Evolutionary conservation across 2,329 filamentous ascomycete genomes (phyloP).

Genomic region (Sporothrix pallida): DNA sequence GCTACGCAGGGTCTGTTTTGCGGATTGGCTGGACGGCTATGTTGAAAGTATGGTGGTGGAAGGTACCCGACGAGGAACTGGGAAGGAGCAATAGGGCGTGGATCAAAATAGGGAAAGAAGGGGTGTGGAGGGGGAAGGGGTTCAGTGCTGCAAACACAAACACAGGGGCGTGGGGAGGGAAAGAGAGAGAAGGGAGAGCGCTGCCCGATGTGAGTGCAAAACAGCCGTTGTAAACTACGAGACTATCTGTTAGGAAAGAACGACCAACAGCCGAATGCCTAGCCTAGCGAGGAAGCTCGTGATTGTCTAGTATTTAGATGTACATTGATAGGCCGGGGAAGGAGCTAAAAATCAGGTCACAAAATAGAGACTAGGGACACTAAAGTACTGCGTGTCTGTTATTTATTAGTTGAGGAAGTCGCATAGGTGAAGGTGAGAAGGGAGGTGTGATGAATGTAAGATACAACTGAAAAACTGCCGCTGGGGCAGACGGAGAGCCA

Average conservation of each 20-base stretch:
- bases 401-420: neutral
- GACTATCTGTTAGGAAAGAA: neutral
- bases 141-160: neutral
- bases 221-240: neutral
- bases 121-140: neutral
- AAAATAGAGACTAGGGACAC: neutral
- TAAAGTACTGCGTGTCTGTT: neutral
- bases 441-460: neutral
- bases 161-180: conserved; percentile 3
- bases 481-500: neutral
- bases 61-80: conserved; percentile 10
- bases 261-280: neutral
- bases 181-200: neutral
- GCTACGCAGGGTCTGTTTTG: conserved; percentile 24
- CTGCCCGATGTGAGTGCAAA: neutral
- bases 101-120: conserved; percentile 14
- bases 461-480: neutral
- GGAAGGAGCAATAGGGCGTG: conserved; percentile 17
- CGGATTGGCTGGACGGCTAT: conserved; percentile 18
- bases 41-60: conserved; percentile 8
- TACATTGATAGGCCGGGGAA: neutral
- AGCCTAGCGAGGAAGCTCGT: neutral
- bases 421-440: neutral
- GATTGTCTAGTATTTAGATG: neutral
- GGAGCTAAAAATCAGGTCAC: conserved; percentile 4